phyloP scores from a whole-genome alignment of 495 filamentous ascomycete species.

The Podospora pseudoanserina region DNA sequence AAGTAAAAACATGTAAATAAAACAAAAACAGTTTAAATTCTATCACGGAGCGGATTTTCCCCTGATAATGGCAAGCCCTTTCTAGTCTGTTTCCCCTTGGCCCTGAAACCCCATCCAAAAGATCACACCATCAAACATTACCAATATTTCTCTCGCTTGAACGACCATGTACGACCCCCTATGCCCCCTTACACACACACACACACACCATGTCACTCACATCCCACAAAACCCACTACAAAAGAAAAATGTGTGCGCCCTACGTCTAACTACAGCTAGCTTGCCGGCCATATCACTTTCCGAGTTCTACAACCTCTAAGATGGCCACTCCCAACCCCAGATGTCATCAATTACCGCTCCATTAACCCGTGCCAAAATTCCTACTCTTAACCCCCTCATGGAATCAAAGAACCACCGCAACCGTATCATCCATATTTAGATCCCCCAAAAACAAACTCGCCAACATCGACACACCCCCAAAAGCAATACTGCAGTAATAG shows the following conservation, averaged over 20 bases:
- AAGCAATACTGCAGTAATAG: conserved; percentile 65
- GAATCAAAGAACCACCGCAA: conserved; percentile 58
- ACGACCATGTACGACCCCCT: not conserved
- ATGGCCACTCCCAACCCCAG: not conserved
- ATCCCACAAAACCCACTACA: not conserved
- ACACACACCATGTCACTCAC: not conserved
- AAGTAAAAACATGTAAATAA: not conserved
- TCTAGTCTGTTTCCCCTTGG: not conserved
- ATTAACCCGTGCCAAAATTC: not conserved
- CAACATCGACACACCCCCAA: conserved; percentile 60
- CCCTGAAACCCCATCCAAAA: not conserved
- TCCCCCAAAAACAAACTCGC: conserved; percentile 61
- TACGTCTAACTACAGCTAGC: not conserved
- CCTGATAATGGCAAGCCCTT: not conserved
- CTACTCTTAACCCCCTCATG: no score
- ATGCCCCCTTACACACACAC: not conserved
- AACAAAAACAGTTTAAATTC: not conserved
- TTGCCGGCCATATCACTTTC: not conserved
- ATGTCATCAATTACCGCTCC: not conserved
- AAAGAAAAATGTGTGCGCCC: not conserved
- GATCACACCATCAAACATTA: not conserved
- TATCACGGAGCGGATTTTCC: not conserved
- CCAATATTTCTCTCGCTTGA: not conserved
- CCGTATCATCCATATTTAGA: conserved; percentile 68
- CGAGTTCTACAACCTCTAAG: not conserved